Conservation (phyloP, 805 yeast genomes). For the Sugiyamaella mastotermitis region DNA sequence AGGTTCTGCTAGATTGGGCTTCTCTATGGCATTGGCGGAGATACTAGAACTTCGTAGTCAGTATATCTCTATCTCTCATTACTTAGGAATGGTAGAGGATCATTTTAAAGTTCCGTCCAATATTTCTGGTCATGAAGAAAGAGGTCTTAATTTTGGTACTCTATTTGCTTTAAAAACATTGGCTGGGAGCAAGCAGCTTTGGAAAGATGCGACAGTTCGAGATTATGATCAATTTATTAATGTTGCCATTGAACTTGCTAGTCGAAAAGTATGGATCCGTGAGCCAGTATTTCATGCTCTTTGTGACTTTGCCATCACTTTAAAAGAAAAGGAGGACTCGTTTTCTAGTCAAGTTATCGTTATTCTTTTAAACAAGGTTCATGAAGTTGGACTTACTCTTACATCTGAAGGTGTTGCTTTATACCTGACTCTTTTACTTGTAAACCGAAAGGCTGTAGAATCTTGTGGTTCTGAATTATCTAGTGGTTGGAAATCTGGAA, state of each 20-base stretch:
- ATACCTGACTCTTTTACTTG: constrained; percentile 48
- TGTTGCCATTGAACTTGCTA: constrained; percentile 50
- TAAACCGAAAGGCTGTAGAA: constrained; percentile 5
- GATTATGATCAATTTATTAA: constrained; percentile 40
- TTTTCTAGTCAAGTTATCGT: constrained; percentile 14
- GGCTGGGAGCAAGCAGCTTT: constrained; percentile 46
- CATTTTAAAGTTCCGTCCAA: constrained; percentile 37
- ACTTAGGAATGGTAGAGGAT: constrained; percentile 32
- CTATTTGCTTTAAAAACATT: constrained; percentile 79
- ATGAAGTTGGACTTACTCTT: constrained; percentile 49
- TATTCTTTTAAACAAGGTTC: constrained; percentile 38
- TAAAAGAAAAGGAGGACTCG: constrained; percentile 1
- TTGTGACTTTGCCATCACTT: constrained; percentile 39
- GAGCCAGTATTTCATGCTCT: constrained; percentile 75
- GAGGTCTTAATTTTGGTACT: constrained; percentile 75
- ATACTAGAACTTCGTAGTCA: constrained; percentile 26
- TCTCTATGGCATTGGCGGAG: constrained; percentile 81
- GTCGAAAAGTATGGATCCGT: constrained; percentile 73
- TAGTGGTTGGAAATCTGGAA: constrained; percentile 57
- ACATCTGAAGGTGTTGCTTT: constrained; percentile 80
- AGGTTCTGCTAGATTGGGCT: constrained; percentile 82
- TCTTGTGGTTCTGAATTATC: constrained; percentile 6
- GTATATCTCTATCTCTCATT: constrained; percentile 34
- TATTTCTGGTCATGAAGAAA: constrained; percentile 72
- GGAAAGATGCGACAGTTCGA: constrained; percentile 23